These are phyloP conservation scores for Heritiera fomes DNA, from an alignment of 345 rosid species.

Conservation along the genomic window DNA sequence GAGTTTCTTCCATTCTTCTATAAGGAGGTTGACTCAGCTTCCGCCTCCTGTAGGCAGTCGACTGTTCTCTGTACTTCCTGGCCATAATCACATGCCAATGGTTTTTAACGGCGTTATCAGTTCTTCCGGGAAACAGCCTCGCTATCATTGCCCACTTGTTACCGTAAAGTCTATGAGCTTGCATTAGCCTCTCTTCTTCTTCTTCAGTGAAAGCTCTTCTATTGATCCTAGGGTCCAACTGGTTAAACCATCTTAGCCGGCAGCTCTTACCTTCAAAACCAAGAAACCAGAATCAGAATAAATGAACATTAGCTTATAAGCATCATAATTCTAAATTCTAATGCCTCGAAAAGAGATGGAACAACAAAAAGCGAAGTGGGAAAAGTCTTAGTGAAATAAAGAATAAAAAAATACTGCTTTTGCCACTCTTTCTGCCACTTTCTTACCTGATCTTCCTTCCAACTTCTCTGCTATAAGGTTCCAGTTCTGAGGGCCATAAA, in stretches of 20 bases:
- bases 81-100: conserved; percentile 99
- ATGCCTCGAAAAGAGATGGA: neutral
- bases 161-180: conserved; percentile 90
- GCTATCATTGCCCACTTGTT: conserved; percentile 99
- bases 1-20: conserved; percentile 35
- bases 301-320: neutral
- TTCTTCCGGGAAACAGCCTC: conserved; percentile 92
- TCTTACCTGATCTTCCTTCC: conserved; percentile 90
- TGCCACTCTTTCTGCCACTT: neutral
- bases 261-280: conserved; percentile 79
- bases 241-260: conserved; percentile 95
- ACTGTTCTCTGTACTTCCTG: conserved; percentile 88
- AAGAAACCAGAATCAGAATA: neutral
- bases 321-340: neutral
- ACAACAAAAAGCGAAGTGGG: neutral
- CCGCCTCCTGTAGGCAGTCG: conserved; percentile 72
- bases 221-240: conserved; percentile 93
- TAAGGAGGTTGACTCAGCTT: conserved; percentile 47
- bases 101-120: conserved; percentile 98
- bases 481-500: conserved; percentile 98
- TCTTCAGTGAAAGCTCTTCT: conserved; percentile 88
- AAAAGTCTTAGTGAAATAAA: neutral
- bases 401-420: neutral
- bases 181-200: conserved; percentile 94
- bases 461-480: conserved; percentile 94